These are phyloP conservation scores for Magnusiomyces fungicola DNA, from an alignment of 1,139 yeast species.

Conservation along the genomic window DNA sequence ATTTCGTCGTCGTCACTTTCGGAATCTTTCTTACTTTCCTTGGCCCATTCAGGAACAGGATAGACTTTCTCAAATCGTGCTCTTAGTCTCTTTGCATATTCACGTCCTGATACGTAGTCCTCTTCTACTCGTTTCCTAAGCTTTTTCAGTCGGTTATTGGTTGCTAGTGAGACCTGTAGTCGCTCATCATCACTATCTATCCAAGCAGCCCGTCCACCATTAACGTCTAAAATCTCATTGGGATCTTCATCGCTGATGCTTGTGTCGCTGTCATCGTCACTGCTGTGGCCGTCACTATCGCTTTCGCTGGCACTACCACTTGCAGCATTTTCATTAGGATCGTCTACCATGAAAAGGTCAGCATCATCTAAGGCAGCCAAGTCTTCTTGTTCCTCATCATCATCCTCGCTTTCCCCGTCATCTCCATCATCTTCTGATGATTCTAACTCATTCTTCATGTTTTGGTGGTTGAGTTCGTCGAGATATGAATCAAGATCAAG, in stretches of 20 bases:
- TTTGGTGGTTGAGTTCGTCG: constrained; percentile 41
- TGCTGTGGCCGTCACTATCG: constrained; percentile 28
- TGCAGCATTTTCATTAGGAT: constrained; percentile 26
- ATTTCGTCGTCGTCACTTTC: constrained; percentile 27
- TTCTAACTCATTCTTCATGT: constrained; percentile 36
- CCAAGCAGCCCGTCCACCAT: constrained; percentile 62
- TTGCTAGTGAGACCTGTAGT: constrained; percentile 50
- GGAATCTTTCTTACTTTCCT: constrained; percentile 21
- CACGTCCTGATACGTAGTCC: constrained; percentile 50
- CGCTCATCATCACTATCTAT: constrained; percentile 86
- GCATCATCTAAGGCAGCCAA: constrained; percentile 31
- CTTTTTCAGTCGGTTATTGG: constrained; percentile 60
- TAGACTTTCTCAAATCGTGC: constrained; percentile 80
- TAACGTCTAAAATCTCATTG: constrained; percentile 27
- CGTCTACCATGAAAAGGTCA: constrained; percentile 32
- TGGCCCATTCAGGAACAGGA: constrained; percentile 85
- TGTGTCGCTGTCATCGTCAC: constrained; percentile 27
- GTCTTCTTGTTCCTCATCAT: constrained; percentile 22
- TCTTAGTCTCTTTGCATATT: constrained; percentile 67
- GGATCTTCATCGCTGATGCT: constrained; percentile 32
- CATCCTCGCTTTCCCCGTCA: constrained; percentile 26
- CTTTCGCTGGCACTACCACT: constrained; percentile 26
- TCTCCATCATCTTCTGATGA: constrained; percentile 30
- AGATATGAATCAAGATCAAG: constrained; percentile 43
- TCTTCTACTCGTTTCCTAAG: constrained; percentile 62